Percentiles rank a stretch among this genome's conserved stretches.
Conservation (phyloP, 75 land plant species). For the Sequoiadendron giganteum region DNA sequence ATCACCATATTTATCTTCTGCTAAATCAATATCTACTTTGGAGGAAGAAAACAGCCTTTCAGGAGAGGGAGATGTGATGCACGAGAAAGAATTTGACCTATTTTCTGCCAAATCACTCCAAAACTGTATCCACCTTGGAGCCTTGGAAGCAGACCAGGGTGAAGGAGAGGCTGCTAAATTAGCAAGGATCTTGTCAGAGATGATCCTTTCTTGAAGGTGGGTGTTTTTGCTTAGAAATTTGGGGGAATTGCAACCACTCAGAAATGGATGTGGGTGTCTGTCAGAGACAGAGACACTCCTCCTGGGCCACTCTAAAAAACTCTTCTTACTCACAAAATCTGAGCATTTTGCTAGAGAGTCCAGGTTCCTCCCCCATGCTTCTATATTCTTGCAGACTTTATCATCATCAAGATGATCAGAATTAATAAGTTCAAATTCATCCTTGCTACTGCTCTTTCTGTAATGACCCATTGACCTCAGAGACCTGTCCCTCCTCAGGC, state of each 20-base stretch:
- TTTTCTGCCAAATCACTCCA: constrained; percentile 79
- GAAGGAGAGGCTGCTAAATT: constrained; percentile 16
- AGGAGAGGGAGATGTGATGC: constrained; percentile 8
- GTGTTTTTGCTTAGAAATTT: neutral
- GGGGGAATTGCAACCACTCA: constrained; percentile 1
- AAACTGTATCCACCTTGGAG: constrained; percentile 81
- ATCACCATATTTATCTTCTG: neutral
- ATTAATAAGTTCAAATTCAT: constrained; percentile 1
- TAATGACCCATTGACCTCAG: constrained; percentile 6
- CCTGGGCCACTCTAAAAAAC: constrained; percentile 13
- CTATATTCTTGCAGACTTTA: constrained; percentile 11
- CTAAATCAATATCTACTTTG: constrained; percentile 5
- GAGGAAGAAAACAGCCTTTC: constrained; percentile 8
- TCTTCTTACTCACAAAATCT: constrained; percentile 9
- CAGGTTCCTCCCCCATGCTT: constrained; percentile 39
- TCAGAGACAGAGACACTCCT: constrained; percentile 18
- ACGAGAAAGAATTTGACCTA: constrained; percentile 15
- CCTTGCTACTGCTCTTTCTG: neutral
- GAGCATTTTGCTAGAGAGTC: constrained; percentile 29
- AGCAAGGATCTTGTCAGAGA: constrained; percentile 21
- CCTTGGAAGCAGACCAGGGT: constrained; percentile 27
- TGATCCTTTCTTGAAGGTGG: constrained; percentile 4
- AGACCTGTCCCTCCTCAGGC: constrained; percentile 4
- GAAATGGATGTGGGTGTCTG: neutral
- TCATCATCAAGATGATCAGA: neutral